Evolutionary conservation across 2,329 filamentous ascomycete species (phyloP), one percentile per base, ranked within the genome.

Genomic region (Pseudocercospora pini-densiflorae): DNA sequence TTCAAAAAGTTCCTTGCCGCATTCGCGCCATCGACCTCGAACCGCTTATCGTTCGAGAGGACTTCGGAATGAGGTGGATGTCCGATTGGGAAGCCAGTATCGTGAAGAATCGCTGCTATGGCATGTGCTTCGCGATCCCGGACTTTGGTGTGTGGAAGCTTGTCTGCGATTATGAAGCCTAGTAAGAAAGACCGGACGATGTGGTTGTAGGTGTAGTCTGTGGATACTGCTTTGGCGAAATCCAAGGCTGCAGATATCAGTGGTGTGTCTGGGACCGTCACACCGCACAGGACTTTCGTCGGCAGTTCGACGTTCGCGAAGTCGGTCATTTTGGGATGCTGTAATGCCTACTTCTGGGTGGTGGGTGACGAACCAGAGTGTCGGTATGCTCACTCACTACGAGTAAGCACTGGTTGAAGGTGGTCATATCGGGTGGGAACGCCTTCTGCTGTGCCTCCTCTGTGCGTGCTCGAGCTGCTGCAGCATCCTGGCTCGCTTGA

Each of bases 21-120:
- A 62, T 82, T 79, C 8, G 83, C 83, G 14, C 83, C 80, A 70
- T 86, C 83, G 24, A 85, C 81, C 66, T 86, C 83, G 72, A 86
- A 86, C 8, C 83, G 79, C 29, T 81, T 81, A 72, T 85, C 82
- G 1, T 70, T 55, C 45, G 79, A 81, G 16, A 83, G 67, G 8
- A 81, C 63, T 33, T 74, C 70, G 14, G 75, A 73, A 65, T 84
- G 82, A 27, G 83, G 73, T 16, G 83, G 74, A 1, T 78, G 73
- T 1, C 77, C 75, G 2, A 84, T 68, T 7, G 78, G 79, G 49
- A 81, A 77, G 16, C 79, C 76, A 64, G 82, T 80, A 1, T 69
- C 62, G 61, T 83, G 81, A 29, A 79, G 69, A n/a, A 64, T 63
- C 0, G 70, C 65, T 23, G 76, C 72, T 10, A 68, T 66, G 24